Percentiles rank a stretch among this genome's conserved stretches.
Conservation (phyloP, 352 stramenopile genomes). For the Globisporangium recalcitrans region DNA sequence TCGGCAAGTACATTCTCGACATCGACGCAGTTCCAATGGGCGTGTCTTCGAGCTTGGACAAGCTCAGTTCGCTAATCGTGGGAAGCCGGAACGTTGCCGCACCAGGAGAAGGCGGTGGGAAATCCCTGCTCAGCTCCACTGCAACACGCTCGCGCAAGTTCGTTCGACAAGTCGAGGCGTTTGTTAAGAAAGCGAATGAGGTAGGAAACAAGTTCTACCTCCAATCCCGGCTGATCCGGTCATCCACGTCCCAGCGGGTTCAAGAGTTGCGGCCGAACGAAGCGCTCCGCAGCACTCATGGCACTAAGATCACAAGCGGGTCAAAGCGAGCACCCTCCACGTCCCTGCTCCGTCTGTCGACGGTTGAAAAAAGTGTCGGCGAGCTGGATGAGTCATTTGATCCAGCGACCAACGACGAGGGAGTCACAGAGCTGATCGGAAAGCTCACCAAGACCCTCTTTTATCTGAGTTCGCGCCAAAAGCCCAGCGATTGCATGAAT, state of each 20-base stretch:
- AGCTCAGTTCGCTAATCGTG: constrained; percentile 55
- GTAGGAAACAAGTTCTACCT: constrained; percentile 56
- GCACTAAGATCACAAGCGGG: background rate
- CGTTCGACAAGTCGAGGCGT: constrained; percentile 50
- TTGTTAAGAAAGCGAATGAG: constrained; percentile 41
- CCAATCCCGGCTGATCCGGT: constrained; percentile 16
- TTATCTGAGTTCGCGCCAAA: constrained; percentile 31
- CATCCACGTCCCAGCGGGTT: background rate
- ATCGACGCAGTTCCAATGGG: constrained; percentile 55
- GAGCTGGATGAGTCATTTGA: constrained; percentile 14
- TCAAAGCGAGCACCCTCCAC: background rate
- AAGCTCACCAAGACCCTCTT: constrained; percentile 56
- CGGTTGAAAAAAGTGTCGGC: constrained; percentile 15
- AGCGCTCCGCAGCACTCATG: background rate
- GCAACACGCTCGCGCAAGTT: constrained; percentile 11
- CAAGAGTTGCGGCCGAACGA: background rate
- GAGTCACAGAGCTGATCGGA: constrained; percentile 14
- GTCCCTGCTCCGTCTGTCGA: constrained; percentile 13
- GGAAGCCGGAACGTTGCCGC: constrained; percentile 22
- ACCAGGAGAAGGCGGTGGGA: background rate
- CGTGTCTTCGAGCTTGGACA: constrained; percentile 63
- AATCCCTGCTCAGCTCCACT: background rate
- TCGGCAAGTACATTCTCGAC: constrained; percentile 70
- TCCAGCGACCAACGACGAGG: background rate
- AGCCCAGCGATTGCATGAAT: constrained; percentile 2